These are phyloP conservation scores for Psidium friedrichsthalianum DNA, from an alignment of 345 rosid species.

Conservation along the genomic window DNA sequence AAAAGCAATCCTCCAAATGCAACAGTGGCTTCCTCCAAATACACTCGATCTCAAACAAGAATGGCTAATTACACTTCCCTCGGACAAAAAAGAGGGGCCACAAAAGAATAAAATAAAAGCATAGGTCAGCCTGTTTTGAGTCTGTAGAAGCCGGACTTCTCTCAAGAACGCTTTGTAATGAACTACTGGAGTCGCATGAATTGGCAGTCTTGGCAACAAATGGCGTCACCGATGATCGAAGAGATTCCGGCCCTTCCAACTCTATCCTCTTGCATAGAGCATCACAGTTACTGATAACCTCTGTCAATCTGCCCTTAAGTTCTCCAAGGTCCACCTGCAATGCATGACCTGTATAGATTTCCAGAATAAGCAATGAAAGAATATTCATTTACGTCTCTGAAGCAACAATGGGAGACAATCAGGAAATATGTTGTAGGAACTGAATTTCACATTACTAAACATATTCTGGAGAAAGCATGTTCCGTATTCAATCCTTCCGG, in stretches of 20 bases:
- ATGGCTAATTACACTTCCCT: background rate
- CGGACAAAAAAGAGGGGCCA: background rate
- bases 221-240: slow-evolving; percentile 39
- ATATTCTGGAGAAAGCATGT: background rate
- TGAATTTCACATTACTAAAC: background rate
- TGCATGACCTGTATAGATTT: slow-evolving; percentile 47
- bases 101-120: background rate
- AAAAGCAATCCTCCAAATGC: background rate
- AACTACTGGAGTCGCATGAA: background rate
- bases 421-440: background rate
- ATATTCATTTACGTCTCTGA: background rate
- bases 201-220: slow-evolving; percentile 7
- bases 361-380: background rate
- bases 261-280: slow-evolving; percentile 69
- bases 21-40: background rate
- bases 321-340: slow-evolving; percentile 91
- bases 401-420: background rate
- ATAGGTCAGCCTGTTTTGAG: background rate
- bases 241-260: slow-evolving; percentile 71
- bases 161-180: background rate
- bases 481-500: background rate
- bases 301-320: slow-evolving; percentile 79
- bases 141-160: background rate
- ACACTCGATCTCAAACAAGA: background rate
- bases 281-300: slow-evolving; percentile 74